phyloP scores from a whole-genome alignment of 768 basidiomycete species.

The Leccinum barrowsii region DNA sequence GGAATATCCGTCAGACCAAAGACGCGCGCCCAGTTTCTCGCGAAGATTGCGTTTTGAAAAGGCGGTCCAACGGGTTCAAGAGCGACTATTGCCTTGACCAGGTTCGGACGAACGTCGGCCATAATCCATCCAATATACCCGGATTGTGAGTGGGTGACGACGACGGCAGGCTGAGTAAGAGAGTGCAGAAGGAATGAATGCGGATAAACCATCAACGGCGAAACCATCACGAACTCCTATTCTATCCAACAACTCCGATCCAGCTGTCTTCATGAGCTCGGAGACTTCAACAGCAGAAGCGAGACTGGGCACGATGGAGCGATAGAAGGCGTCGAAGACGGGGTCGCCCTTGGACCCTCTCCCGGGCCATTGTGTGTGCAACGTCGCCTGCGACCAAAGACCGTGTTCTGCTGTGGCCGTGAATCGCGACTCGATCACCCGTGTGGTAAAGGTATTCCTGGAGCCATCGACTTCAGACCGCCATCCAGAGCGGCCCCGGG shows the following conservation, averaged over 20 bases:
- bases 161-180: conserved; percentile 36
- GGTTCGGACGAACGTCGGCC: conserved; percentile 42
- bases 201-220: neutral
- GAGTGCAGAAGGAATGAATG: conserved; percentile 2
- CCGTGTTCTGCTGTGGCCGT: conserved; percentile 39
- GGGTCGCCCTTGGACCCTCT: conserved; percentile 45
- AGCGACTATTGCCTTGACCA: conserved; percentile 46
- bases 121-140: conserved; percentile 48
- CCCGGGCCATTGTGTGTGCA: conserved; percentile 54
- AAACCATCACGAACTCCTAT: conserved; percentile 41
- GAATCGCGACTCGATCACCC: conserved; percentile 38
- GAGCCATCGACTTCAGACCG: conserved; percentile 38
- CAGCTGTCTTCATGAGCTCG: conserved; percentile 40
- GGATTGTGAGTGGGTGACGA: conserved; percentile 52
- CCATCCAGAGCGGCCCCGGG: conserved; percentile 45
- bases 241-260: conserved; percentile 40
- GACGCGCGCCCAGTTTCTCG: conserved; percentile 35
- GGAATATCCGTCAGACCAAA: conserved; percentile 50
- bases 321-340: conserved; percentile 44
- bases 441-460: conserved; percentile 28
- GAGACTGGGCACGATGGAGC: conserved; percentile 40
- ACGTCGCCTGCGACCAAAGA: conserved; percentile 44
- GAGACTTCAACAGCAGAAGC: conserved; percentile 34
- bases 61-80: conserved; percentile 52
- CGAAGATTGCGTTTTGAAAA: conserved; percentile 39